Evolutionary conservation across 1,139 yeast genomes (phyloP).

Genomic region (Pichia sp.): DNA sequence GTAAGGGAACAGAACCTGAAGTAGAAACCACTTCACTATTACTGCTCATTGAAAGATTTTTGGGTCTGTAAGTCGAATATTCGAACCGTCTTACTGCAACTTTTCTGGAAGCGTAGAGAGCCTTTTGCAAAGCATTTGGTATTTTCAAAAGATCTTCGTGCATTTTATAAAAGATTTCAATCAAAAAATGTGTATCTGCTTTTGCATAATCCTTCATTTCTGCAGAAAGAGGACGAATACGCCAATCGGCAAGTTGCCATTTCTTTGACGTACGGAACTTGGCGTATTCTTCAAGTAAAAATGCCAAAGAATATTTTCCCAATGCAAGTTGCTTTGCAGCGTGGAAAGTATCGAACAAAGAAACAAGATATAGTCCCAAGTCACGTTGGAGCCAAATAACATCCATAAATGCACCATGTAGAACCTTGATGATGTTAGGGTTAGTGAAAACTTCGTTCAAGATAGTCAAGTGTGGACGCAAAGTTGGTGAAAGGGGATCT

Average conservation of each 20-base stretch:
- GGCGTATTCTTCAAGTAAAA: conserved; percentile 73
- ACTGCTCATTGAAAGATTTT: conserved; percentile 24
- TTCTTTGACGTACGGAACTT: conserved; percentile 86
- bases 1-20: conserved; percentile 27
- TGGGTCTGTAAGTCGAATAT: conserved; percentile 58
- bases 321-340: conserved; percentile 78
- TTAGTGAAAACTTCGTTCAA: conserved; percentile 76
- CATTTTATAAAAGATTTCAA: conserved; percentile 74
- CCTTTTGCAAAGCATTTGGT: conserved; percentile 50
- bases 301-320: conserved; percentile 81
- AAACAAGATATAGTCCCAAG: conserved; percentile 83
- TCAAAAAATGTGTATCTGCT: conserved; percentile 89
- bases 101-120: conserved; percentile 68
- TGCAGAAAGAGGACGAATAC: conserved; percentile 75
- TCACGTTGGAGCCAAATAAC: conserved; percentile 96
- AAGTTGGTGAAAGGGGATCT: conserved; percentile 60
- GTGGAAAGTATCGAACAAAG: conserved; percentile 87
- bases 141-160: conserved; percentile 48
- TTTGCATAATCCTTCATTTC: conserved; percentile 86
- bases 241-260: conserved; percentile 97
- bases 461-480: conserved; percentile 65
- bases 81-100: conserved; percentile 85
- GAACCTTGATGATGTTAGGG: conserved; percentile 76
- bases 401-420: conserved; percentile 98
- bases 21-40: conserved; percentile 26